These are phyloP conservation scores for Garcia nutans DNA, from an alignment of 345 rosid genomes.

Conservation along the genomic window DNA sequence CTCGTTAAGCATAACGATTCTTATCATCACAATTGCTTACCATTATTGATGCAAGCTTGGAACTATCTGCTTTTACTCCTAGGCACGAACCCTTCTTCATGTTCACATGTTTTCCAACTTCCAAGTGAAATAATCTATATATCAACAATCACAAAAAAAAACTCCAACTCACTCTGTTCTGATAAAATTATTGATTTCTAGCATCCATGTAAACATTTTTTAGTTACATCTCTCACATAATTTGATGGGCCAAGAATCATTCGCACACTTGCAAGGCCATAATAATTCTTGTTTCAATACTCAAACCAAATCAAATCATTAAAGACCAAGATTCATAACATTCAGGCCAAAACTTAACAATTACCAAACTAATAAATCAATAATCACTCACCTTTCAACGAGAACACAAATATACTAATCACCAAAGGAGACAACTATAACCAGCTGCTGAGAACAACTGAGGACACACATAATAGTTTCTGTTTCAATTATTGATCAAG, in stretches of 20 bases:
- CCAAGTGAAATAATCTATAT: background rate
- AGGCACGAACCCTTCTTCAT: background rate
- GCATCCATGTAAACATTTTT: background rate
- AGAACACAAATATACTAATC: background rate
- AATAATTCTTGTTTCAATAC: background rate
- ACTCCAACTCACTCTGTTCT: background rate
- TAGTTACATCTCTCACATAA: background rate
- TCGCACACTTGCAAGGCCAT: background rate
- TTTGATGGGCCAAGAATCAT: background rate
- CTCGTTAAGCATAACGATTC: background rate
- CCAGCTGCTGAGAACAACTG: background rate
- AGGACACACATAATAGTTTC: background rate
- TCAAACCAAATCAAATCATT: background rate
- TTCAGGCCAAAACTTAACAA: background rate
- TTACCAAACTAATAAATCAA: background rate
- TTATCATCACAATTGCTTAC: background rate
- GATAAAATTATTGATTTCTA: background rate
- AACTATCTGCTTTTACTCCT: background rate
- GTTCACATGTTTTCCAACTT: background rate
- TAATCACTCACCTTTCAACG: background rate
- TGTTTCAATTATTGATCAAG: no score
- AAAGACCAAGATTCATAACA: background rate
- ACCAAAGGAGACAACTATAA: background rate
- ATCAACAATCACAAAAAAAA: background rate
- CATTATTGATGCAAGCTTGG: background rate